phyloP scores from a whole-genome alignment of 2,329 filamentous ascomycete species.

The Pseudogymnoascus sp. region DNA sequence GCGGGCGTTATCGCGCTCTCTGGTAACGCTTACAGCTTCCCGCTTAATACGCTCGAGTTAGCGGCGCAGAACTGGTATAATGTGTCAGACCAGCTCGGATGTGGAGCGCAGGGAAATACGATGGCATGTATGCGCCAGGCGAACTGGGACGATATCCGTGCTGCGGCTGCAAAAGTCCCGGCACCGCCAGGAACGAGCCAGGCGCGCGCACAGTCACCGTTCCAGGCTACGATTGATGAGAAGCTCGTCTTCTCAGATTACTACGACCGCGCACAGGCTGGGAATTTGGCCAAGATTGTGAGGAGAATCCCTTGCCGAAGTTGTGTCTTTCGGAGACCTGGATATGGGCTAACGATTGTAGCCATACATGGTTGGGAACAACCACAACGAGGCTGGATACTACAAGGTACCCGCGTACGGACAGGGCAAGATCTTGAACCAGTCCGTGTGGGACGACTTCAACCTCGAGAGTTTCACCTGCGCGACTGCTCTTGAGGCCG shows the following conservation, averaged over 20 bases:
- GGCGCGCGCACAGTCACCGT: conserved; percentile 14
- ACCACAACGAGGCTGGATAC: conserved; percentile 22
- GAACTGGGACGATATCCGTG: conserved; percentile 14
- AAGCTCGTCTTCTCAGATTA: conserved; percentile 15
- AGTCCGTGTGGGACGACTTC: conserved; percentile 17
- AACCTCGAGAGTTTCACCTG: conserved; percentile 26
- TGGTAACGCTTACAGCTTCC: conserved; percentile 17
- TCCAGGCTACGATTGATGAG: conserved; percentile 15
- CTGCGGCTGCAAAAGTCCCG: conserved; percentile 13
- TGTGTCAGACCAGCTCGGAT: conserved; percentile 15
- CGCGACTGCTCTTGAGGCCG: conserved; percentile 20
- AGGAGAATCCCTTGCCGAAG: not conserved
- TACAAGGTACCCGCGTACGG: conserved; percentile 17
- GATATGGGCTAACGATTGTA: not conserved
- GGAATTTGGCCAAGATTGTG: conserved; percentile 17
- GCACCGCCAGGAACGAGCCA: conserved; percentile 4
- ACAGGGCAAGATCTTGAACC: not conserved
- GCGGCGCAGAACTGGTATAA: conserved; percentile 16
- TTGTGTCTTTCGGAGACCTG: not conserved
- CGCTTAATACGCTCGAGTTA: conserved; percentile 10
- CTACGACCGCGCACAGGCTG: conserved; percentile 9
- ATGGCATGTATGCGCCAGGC: conserved; percentile 15
- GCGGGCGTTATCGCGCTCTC: conserved; percentile 22
- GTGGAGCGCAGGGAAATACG: conserved; percentile 14
- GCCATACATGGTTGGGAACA: conserved; percentile 21